Evolutionary conservation across 345 rosid species (phyloP).

Genomic region (Populus davidiana): DNA sequence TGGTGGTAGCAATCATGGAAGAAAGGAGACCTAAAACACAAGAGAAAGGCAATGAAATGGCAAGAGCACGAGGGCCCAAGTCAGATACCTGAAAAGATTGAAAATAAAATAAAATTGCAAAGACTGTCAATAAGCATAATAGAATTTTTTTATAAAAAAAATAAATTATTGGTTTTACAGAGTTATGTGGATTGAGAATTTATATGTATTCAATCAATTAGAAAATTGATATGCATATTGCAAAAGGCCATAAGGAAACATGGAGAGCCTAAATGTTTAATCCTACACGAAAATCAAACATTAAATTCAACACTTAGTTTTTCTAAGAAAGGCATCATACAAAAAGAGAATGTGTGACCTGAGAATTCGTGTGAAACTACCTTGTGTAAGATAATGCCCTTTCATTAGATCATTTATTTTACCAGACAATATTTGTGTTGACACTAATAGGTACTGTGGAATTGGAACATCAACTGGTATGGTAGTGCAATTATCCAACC

Average conservation of each 20-base stretch:
- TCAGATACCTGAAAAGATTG: constrained; percentile 33
- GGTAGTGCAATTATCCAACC: neutral
- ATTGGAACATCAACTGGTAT: too few species aligned
- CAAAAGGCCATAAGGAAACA: neutral
- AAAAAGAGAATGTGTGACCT: neutral
- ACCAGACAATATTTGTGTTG: neutral
- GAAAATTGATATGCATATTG: neutral
- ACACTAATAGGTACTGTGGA: too few species aligned
- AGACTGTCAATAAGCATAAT: neutral
- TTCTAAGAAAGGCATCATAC: neutral
- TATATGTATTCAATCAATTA: too few species aligned
- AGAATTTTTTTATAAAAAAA: neutral
- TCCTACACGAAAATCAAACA: neutral
- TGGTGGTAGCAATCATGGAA: constrained; percentile 48
- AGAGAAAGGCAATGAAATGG: constrained; percentile 45
- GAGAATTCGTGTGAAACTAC: neutral
- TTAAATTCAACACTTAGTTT: neutral
- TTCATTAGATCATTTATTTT: neutral
- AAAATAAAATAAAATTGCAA: neutral
- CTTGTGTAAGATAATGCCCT: neutral
- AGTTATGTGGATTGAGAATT: neutral
- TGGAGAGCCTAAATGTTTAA: neutral
- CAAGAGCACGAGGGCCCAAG: constrained; percentile 49
- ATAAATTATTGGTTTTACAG: neutral
- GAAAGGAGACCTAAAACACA: constrained; percentile 53